Base-by-base conservation (phyloP, 2,329 filamentous ascomycete species). In the Stagonosporopsis chrysanthemi region DNA sequence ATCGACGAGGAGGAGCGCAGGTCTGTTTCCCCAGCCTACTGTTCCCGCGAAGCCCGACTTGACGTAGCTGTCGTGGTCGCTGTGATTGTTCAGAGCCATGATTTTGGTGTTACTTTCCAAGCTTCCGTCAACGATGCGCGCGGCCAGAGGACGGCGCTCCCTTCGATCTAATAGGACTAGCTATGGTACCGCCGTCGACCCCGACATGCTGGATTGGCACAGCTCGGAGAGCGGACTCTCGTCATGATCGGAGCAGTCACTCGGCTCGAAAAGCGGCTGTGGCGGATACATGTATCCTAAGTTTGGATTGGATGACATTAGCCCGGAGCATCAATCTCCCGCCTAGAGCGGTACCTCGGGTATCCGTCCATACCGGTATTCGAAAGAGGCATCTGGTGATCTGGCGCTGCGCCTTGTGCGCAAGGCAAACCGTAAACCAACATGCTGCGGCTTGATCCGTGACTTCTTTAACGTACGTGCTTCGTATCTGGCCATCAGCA, bases 1-100 rank as follows among this genome's bases (percentile, higher is more conserved):
- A 62, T 82, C 80, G 66, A 82, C 75, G 23, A 82, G 64, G 44
- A 82, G 65, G 2, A 82, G 72, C 22, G 76, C 80, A 4, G 79
- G 79, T 6, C 68, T 72, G 22, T 47, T 52, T 35, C 79, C 80
- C 79, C 79, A 82, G 58, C 78, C 79, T 65, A 82, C 78, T 31
- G 72, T 76, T 36, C 74, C 69, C 45, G 74, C 74, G 61, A 77
- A 81, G 57, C 78, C 79, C 35, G 77, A 73, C 43, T 52, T 54
- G 19, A 65, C 61, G 47, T 73, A 73, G 55, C 56, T 64, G 41
- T 64, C 62, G 62, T 66, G 62, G 49, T 64, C 54, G 43, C 51
- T 54, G 43, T 65, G 61, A 38, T 63, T 53, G 43, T 64, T 51
- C 26, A 56, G 55, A 36, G 67, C 47, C 68, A 68, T 69, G 41